Percentiles rank a stretch among this genome's conserved stretches.
Conservation (phyloP, 2,329 filamentous ascomycete genomes). For the Chaetomium sp. region DNA sequence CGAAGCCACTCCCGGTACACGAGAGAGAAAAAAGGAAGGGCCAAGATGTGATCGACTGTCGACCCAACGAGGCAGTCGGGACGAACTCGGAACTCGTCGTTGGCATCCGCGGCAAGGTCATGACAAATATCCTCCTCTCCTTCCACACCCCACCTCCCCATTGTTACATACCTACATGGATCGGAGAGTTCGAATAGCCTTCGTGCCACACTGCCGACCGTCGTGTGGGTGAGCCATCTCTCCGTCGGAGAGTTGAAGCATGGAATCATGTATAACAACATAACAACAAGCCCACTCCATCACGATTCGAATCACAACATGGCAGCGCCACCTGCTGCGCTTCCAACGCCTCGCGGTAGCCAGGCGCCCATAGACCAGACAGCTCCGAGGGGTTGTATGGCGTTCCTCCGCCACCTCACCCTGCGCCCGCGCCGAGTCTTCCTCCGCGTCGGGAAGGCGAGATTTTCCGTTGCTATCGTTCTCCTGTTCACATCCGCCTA, state of each 20-base stretch:
- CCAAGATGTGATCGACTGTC: no score
- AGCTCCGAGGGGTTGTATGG: not conserved
- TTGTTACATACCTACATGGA: no score
- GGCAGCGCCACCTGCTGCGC: not conserved
- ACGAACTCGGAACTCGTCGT: no score
- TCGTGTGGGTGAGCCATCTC: not conserved
- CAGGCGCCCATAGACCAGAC: not conserved
- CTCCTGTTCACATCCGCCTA: not conserved
- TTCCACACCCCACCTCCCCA: no score
- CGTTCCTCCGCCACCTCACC: constrained; percentile 3
- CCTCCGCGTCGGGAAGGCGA: not conserved
- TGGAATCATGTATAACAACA: not conserved
- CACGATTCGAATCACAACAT: not conserved
- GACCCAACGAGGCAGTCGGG: no score
- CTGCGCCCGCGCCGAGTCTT: not conserved
- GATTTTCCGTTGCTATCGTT: not conserved
- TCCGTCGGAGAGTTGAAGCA: not conserved
- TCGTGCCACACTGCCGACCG: not conserved
- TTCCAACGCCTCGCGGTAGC: not conserved
- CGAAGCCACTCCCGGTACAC: no score
- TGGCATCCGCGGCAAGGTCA: no score
- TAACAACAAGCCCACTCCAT: not conserved
- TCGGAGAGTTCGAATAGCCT: not conserved
- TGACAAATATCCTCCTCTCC: no score
- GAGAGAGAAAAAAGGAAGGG: no score